Evolutionary conservation across 768 basidiomycete species (phyloP), one percentile per base, ranked within the genome.

Genomic region (Lactifluus pinguis): DNA sequence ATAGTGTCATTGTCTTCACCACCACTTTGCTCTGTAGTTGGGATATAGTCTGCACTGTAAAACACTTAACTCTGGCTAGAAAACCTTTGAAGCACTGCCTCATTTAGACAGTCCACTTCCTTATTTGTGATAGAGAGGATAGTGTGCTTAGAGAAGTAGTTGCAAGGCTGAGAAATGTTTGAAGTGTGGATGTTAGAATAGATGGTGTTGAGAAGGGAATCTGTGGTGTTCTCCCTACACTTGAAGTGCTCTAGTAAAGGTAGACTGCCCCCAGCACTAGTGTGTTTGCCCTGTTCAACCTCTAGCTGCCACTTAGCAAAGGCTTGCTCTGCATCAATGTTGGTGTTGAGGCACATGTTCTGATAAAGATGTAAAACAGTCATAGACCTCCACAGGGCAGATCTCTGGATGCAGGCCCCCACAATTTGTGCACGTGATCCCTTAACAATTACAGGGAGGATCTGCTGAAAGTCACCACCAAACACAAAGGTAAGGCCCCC

Each of bases 341-440:
- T 7, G 1, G 19, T 29, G 10, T 47, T 38, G 5, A 47, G 21
- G 3, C 50, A 11, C 55, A 56, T 56, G 10, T 56, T 58, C 38
- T 58, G 41, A 4, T 50, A 38, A 1, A 58, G 36, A 5, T 56
- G 36, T 2, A 82, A 56, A 0, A 78, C 65, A 30, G 75, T 75
- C 8, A 80, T 55, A 5, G 66, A n/a, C 75, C 78, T 45, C 76
- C 79, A 75, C 78, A 82, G 76, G 56, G 73, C 73, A 1, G 70
- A 50, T 10, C 32, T n/a, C 8, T 50, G 17, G 3, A 34, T n/a
- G 10, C 57, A 17, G 70, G 67, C 65, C 80, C 77, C 70, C 80
- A n/a, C n/a, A n/a, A n/a, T n/a, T n/a, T n/a, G n/a, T n/a, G n/a
- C n/a, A n/a, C n/a, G n/a, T n/a, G n/a, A 79, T 76, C 75, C 79